Percentiles rank a stretch among this genome's conserved stretches.
Conservation (phyloP, 2,329 filamentous ascomycete genomes). For the Macrophomina tecta region DNA sequence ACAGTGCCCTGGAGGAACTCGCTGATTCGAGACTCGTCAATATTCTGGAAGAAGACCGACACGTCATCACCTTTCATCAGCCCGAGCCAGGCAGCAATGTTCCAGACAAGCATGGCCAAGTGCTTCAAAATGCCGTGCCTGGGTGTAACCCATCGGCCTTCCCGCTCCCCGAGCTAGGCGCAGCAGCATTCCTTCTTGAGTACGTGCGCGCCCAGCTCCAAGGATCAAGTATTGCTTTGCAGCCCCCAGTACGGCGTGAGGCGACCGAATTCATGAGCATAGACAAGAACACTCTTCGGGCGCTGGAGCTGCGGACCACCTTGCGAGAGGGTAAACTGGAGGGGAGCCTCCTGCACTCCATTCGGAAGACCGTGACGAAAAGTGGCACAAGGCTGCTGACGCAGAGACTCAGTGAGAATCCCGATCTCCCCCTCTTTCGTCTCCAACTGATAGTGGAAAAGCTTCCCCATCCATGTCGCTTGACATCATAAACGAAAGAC, state of each 20-base stretch:
- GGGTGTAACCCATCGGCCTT: conserved; percentile 56
- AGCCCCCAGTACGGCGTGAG: conserved; percentile 78
- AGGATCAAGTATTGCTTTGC: conserved; percentile 79
- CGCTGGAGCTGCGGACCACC: conserved; percentile 87
- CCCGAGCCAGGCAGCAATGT: conserved; percentile 51
- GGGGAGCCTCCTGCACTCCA: conserved; percentile 88
- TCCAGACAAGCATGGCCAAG: conserved; percentile 50
- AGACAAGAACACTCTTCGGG: conserved; percentile 88
- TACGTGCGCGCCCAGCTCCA: conserved; percentile 83
- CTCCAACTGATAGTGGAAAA: conserved; percentile 38
- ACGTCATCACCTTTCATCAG: conserved; percentile 75
- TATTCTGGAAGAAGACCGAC: conserved; percentile 75
- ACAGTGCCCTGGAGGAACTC: conserved; percentile 60
- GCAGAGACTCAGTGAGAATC: conserved; percentile 73
- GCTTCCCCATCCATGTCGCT: conserved; percentile 88
- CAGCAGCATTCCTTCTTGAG: conserved; percentile 80
- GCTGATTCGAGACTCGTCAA: conserved; percentile 66
- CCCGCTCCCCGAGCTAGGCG: conserved; percentile 71
- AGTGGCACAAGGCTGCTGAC: conserved; percentile 85
- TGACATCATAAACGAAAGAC: conserved; percentile 74
- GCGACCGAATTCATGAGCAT: conserved; percentile 83
- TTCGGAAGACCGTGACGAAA: conserved; percentile 88
- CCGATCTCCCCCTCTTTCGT: neutral
- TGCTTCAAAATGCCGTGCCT: conserved; percentile 9
- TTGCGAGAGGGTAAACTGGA: conserved; percentile 78